These are phyloP conservation scores for Pythium guiyangense DNA, from an alignment of 352 stramenopile genomes.

Conservation along the genomic window DNA sequence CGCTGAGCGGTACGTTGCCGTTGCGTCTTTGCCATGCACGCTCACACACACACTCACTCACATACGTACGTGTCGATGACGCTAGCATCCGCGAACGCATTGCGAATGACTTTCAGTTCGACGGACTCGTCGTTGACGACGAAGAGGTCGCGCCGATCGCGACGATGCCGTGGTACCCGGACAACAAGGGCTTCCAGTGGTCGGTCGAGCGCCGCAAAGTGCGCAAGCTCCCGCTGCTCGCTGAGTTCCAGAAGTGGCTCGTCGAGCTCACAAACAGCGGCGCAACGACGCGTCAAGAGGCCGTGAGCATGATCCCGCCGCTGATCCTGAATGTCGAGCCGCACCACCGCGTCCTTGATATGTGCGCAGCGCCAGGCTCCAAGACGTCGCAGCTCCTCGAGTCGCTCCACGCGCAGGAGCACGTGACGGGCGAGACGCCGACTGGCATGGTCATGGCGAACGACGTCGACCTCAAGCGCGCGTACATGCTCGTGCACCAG, in stretches of 20 bases:
- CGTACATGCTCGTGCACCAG: conserved; percentile 98
- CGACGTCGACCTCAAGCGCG: conserved; percentile 95
- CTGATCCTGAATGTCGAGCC: conserved; percentile 94
- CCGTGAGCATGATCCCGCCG: conserved; percentile 98
- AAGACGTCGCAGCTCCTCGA: conserved; percentile 99
- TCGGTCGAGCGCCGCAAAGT: conserved; percentile 86
- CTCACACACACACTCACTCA: not conserved
- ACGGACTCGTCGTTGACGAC: conserved; percentile 73
- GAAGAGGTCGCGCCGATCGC: conserved; percentile 79
- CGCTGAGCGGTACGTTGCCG: conserved; percentile 48
- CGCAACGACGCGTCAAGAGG: conserved; percentile 97
- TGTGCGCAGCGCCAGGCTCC: conserved; percentile 97
- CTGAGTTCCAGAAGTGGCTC: conserved; percentile 96
- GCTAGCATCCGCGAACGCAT: conserved; percentile 83
- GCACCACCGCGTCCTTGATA: conserved; percentile 94
- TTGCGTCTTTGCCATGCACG: not conserved
- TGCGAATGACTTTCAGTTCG: conserved; percentile 81
- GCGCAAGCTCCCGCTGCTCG: conserved; percentile 88
- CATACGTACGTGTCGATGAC: conserved; percentile 4
- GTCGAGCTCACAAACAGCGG: conserved; percentile 92
- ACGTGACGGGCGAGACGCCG: conserved; percentile 67
- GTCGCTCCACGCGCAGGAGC: conserved; percentile 83
- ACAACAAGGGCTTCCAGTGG: conserved; percentile 88
- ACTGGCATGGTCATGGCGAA: conserved; percentile 95
- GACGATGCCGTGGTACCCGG: conserved; percentile 87